Evolutionary conservation across 2,329 filamentous ascomycete species (phyloP).

Genomic region (Myriosclerotinia scirpicola): DNA sequence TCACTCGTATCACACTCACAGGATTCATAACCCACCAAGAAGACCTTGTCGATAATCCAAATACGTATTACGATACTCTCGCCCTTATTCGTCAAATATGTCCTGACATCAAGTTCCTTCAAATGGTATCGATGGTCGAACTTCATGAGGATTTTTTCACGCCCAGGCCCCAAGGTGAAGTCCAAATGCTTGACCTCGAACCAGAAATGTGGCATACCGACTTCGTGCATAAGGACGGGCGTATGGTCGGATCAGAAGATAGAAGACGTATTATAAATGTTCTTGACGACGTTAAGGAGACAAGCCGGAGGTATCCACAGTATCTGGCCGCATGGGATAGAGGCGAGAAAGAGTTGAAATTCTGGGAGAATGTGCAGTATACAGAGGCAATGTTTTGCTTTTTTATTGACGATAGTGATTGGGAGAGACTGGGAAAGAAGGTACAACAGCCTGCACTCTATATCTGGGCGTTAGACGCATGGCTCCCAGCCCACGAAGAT

Average conservation of each 20-base stretch:
- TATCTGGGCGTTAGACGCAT: background rate
- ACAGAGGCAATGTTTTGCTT: background rate
- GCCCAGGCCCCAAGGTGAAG: background rate
- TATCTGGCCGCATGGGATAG: background rate
- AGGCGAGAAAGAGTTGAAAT: background rate
- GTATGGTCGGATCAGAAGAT: background rate
- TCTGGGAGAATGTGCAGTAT: background rate
- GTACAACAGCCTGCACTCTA: background rate
- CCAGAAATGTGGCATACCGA: background rate
- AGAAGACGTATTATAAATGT: background rate
- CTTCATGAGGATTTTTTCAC: too few species aligned
- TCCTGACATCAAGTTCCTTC: background rate
- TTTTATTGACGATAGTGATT: background rate
- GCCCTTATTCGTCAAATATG: background rate
- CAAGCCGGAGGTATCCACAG: rapidly evolving
- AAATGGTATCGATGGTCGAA: background rate
- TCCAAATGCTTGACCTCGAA: background rate
- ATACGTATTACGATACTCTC: rapidly evolving
- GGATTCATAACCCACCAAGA: background rate
- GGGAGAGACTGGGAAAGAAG: background rate
- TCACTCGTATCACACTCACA: background rate
- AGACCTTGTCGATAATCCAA: rapidly evolving
- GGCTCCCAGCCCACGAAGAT: background rate
- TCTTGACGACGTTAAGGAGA: background rate
- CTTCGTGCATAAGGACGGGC: background rate